These are phyloP conservation scores for Paraphaeosphaeria minitans DNA, from an alignment of 2,329 filamentous ascomycete genomes.

Conservation along the genomic window DNA sequence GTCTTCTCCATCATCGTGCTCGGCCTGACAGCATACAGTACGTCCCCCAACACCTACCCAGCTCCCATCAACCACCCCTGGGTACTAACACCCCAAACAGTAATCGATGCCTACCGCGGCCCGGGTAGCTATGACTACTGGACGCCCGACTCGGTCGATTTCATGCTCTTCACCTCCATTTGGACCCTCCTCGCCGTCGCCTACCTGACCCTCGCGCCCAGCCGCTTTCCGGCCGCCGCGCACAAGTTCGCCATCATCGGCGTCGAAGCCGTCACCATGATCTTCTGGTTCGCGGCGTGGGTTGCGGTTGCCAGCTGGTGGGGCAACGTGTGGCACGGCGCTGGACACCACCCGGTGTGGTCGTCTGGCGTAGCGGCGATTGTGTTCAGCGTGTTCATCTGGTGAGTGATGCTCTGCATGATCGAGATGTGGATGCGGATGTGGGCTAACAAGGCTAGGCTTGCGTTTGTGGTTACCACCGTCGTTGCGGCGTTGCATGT, in stretches of 20 bases:
- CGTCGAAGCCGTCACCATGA: conserved; percentile 73
- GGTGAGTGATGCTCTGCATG: conserved; percentile 46
- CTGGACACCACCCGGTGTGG: conserved; percentile 58
- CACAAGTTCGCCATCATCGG: conserved; percentile 71
- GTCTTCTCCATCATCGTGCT: conserved; percentile 77
- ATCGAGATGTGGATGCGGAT: not conserved
- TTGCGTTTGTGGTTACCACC: conserved; percentile 58
- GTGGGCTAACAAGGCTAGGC: conserved; percentile 43
- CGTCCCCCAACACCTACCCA: conserved; percentile 30
- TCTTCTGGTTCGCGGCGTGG: conserved; percentile 92
- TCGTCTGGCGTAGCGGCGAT: conserved; percentile 65
- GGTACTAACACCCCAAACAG: conserved; percentile 24
- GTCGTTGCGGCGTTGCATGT: conserved; percentile 56
- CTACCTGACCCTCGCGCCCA: conserved; percentile 73
- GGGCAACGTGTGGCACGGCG: conserved; percentile 57
- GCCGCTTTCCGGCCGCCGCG: conserved; percentile 63
- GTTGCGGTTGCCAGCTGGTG: conserved; percentile 74
- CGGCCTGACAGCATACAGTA: conserved; percentile 77
- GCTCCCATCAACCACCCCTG: not conserved
- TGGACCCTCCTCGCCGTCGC: conserved; percentile 73
- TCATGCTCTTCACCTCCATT: conserved; percentile 78
- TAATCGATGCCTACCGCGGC: conserved; percentile 57
- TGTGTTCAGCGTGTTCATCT: conserved; percentile 72
- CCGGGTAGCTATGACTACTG: conserved; percentile 52
- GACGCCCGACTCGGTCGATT: conserved; percentile 67